These are phyloP conservation scores for Sequoia sempervirens DNA, from an alignment of 75 land plant species.

Conservation along the genomic window DNA sequence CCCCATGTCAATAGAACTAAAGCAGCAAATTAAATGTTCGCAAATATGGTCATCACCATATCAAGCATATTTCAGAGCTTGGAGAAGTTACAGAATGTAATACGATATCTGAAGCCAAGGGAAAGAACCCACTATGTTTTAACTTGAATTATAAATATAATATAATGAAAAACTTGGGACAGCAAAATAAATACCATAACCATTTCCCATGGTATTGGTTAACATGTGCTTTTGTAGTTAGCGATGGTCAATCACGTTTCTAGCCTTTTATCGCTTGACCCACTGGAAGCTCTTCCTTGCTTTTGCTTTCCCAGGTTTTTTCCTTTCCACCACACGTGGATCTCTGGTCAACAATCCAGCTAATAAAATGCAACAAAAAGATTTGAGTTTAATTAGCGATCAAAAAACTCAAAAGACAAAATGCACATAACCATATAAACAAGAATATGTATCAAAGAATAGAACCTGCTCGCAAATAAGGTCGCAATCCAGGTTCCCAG, in stretches of 20 bases:
- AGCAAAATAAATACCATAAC: background rate
- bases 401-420: slow-evolving; percentile 5
- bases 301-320: slow-evolving; percentile 97
- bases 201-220: background rate
- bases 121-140: background rate
- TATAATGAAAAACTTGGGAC: background rate
- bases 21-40: background rate
- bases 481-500: slow-evolving; percentile 85
- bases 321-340: slow-evolving; percentile 86
- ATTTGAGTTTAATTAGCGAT: background rate
- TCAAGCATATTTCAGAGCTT: background rate
- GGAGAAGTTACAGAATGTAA: background rate
- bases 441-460: background rate
- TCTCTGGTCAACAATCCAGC: slow-evolving; percentile 94
- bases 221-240: background rate
- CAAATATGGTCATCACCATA: background rate
- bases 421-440: background rate
- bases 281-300: slow-evolving; percentile 98
- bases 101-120: background rate
- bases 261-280: slow-evolving; percentile 80
- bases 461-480: slow-evolving; percentile 62
- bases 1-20: background rate
- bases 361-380: slow-evolving; percentile 21
- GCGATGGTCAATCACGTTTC: background rate
- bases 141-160: background rate